Percentiles rank a stretch among this genome's conserved stretches.
phyloP scores from a whole-genome alignment of 768 basidiomycete genomes.

The Leccinum variicolor region DNA sequence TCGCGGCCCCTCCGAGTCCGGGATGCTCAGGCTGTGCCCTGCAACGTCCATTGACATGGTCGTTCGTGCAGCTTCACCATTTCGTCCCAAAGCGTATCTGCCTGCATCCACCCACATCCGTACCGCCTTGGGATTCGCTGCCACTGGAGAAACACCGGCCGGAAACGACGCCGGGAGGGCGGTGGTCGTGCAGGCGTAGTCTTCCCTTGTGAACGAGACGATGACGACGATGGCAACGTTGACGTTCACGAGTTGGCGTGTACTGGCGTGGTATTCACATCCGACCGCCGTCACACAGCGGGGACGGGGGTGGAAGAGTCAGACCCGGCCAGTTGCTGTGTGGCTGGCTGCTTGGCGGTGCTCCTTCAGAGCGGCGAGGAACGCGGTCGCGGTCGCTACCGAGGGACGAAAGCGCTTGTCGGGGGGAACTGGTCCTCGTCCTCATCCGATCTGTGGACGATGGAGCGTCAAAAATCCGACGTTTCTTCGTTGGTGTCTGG shows the following conservation, averaged over 20 bases:
- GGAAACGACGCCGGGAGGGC: slow-evolving; percentile 8
- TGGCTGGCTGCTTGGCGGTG: background rate
- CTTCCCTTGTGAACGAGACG: slow-evolving; percentile 15
- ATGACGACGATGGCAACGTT: background rate
- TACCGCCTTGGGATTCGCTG: slow-evolving; percentile 26
- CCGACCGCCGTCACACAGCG: background rate
- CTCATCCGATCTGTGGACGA: slow-evolving; percentile 12
- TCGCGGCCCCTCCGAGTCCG: too few species aligned
- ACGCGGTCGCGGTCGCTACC: slow-evolving; percentile 10
- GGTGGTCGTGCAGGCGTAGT: slow-evolving; percentile 5
- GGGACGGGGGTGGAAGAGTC: slow-evolving; percentile 27
- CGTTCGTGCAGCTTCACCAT: slow-evolving; percentile 6
- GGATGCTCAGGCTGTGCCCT: too few species aligned
- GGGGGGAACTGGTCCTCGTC: slow-evolving; percentile 10
- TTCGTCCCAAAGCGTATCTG: slow-evolving; percentile 6
- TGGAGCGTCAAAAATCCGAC: slow-evolving; percentile 23
- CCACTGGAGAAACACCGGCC: slow-evolving; percentile 40
- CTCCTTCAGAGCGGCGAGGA: slow-evolving; percentile 16
- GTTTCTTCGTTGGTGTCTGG: slow-evolving; percentile 42
- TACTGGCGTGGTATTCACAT: background rate
- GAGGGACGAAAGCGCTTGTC: background rate
- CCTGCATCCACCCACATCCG: slow-evolving; percentile 20
- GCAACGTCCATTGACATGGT: too few species aligned
- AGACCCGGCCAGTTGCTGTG: background rate
- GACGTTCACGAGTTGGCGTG: slow-evolving; percentile 24